These are phyloP conservation scores for Colletotrichum godetiae DNA, from an alignment of 2,329 filamentous ascomycete species.

Conservation along the genomic window DNA sequence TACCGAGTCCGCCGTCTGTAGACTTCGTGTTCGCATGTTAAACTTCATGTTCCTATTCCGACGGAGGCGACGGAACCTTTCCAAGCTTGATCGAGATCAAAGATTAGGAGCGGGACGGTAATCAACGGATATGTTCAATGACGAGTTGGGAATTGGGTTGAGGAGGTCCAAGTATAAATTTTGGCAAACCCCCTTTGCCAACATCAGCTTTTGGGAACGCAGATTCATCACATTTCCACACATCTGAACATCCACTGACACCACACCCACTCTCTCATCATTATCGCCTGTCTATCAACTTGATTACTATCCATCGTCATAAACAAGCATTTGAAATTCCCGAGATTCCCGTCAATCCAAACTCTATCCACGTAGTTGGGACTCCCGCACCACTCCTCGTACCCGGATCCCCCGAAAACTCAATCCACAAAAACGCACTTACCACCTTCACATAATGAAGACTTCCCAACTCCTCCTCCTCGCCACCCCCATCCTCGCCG, in stretches of 20 bases:
- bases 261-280: background rate
- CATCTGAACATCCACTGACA: background rate
- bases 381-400: too few species aligned
- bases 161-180: background rate
- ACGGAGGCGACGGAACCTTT: background rate
- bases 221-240: background rate
- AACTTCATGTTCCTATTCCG: background rate
- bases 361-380: background rate
- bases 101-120: background rate
- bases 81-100: background rate
- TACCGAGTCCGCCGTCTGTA: background rate
- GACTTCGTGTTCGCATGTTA: background rate
- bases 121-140: background rate
- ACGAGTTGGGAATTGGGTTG: background rate
- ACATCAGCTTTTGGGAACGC: background rate
- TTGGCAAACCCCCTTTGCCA: background rate
- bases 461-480: background rate
- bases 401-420: background rate
- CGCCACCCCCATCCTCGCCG: slow-evolving; percentile 6
- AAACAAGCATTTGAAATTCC: background rate
- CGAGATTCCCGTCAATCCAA: background rate
- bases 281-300: too few species aligned
- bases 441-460: background rate
- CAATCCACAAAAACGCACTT: background rate
- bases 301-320: background rate